Conservation (phyloP, 768 basidiomycete genomes). For the Rhizopogon roseolus region DNA sequence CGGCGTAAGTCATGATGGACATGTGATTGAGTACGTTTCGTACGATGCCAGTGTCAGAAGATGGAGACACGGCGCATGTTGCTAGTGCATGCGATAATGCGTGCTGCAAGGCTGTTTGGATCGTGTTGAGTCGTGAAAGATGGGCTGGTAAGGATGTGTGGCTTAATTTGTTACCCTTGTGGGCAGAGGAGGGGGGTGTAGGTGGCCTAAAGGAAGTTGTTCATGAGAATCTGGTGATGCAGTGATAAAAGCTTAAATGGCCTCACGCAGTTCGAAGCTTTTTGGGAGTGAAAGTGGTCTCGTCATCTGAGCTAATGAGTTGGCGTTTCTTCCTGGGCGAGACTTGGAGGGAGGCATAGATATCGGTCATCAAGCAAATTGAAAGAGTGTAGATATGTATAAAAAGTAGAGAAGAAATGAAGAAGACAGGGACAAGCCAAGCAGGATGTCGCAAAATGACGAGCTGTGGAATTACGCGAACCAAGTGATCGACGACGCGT, state of each 20-base stretch:
- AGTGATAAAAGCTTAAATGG: conserved; percentile 15
- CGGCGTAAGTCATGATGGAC: conserved; percentile 64
- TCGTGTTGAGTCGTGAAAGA: conserved; percentile 54
- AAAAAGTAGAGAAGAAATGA: conserved; percentile 7
- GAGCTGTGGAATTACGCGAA: background rate
- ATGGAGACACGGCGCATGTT: conserved; percentile 74
- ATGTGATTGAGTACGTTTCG: conserved; percentile 77
- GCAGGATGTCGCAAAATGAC: too few species aligned
- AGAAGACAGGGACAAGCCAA: too few species aligned
- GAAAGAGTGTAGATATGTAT: conserved; percentile 6
- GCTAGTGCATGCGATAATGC: conserved; percentile 84
- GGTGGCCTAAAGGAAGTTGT: conserved; percentile 33
- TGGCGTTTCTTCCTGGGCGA: conserved; percentile 70
- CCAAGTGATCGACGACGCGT: conserved; percentile 23
- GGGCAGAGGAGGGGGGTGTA: conserved; percentile 53
- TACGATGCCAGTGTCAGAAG: conserved; percentile 69
- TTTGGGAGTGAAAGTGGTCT: conserved; percentile 60
- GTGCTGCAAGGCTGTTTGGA: conserved; percentile 72
- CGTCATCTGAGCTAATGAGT: conserved; percentile 45
- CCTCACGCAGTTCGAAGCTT: conserved; percentile 51
- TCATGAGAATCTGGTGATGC: background rate
- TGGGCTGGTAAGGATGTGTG: conserved; percentile 44
- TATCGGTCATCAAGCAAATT: conserved; percentile 43
- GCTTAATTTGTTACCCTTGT: conserved; percentile 21
- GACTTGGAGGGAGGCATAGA: conserved; percentile 57